Evolutionary conservation across 108 stramenopile species (phyloP).

Genomic region (Phaeodactylum tricornutum): DNA sequence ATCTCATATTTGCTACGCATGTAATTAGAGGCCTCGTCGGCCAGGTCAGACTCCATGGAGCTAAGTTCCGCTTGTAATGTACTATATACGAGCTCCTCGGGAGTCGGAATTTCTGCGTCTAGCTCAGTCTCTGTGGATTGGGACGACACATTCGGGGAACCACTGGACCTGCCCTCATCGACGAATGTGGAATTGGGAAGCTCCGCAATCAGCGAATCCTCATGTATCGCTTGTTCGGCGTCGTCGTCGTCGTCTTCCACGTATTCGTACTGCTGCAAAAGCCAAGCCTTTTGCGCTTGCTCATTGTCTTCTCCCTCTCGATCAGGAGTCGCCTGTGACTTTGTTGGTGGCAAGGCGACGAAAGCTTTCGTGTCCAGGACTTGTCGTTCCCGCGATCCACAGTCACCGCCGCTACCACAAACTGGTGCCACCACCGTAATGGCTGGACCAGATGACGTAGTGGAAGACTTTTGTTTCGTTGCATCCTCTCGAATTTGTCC

Average conservation of each 20-base stretch:
- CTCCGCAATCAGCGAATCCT: too few relatives aligned
- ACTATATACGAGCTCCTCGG: too few relatives aligned
- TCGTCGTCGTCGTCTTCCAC: conserved; percentile 30
- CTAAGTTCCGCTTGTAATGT: too few relatives aligned
- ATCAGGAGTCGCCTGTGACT: too few relatives aligned
- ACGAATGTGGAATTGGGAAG: too few relatives aligned
- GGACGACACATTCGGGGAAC: too few relatives aligned
- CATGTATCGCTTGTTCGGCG: conserved; percentile 1
- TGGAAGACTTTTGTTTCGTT: background rate
- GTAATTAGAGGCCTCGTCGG: conserved; percentile 65
- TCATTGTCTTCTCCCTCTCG: background rate
- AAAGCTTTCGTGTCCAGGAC: background rate
- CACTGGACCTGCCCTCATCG: too few relatives aligned
- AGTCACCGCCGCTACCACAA: background rate
- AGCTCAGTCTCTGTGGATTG: too few relatives aligned
- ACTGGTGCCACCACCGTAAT: background rate
- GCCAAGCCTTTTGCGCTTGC: background rate
- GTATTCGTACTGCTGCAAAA: conserved; percentile 24
- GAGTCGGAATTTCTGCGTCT: too few relatives aligned
- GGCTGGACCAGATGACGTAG: background rate
- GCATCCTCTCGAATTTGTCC: background rate
- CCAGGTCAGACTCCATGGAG: conserved; percentile 34
- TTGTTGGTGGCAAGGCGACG: too few relatives aligned
- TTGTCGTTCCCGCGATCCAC: background rate
- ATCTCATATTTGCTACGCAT: conserved; percentile 66